These are phyloP conservation scores for Biscogniauxia marginata DNA, from an alignment of 2,329 filamentous ascomycete genomes.

Conservation along the genomic window DNA sequence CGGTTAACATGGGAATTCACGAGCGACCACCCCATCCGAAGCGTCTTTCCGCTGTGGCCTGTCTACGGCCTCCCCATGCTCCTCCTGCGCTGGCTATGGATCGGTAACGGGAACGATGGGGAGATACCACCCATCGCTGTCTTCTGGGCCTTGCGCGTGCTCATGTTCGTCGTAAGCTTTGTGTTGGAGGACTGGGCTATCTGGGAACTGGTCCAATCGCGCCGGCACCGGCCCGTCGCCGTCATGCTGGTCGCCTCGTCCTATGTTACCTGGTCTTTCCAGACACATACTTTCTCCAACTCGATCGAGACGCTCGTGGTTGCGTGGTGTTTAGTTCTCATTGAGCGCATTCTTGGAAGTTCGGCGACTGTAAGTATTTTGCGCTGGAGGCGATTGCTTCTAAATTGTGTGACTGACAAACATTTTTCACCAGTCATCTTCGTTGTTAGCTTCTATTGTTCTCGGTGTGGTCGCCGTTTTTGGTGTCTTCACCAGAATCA, in stretches of 20 bases:
- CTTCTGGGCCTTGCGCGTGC: constrained; percentile 82
- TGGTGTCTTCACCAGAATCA: constrained; percentile 94
- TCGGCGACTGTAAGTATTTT: constrained; percentile 56
- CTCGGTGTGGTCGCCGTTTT: constrained; percentile 81
- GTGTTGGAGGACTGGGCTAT: constrained; percentile 98
- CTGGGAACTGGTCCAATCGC: constrained; percentile 80
- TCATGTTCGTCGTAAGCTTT: constrained; percentile 96
- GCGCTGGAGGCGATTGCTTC: neutral
- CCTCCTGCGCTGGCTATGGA: constrained; percentile 87
- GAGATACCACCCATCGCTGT: constrained; percentile 80
- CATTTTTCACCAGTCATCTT: constrained; percentile 63
- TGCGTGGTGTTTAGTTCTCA: constrained; percentile 88
- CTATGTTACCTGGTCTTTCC: constrained; percentile 98
- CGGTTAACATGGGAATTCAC: constrained; percentile 96
- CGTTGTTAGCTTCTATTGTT: constrained; percentile 71
- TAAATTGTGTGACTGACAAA: constrained; percentile 5
- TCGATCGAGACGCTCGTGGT: constrained; percentile 92
- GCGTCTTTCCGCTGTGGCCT: constrained; percentile 94
- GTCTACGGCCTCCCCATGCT: constrained; percentile 94
- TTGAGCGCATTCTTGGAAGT: constrained; percentile 78
- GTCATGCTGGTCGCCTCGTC: constrained; percentile 88
- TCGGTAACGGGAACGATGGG: constrained; percentile 73
- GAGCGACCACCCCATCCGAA: constrained; percentile 81
- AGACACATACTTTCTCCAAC: constrained; percentile 98
- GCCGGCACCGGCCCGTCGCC: constrained; percentile 68